Percentiles rank a stretch among this genome's conserved stretches.
These are phyloP conservation scores for Acorus calamus DNA, from an alignment of 106 monocot genomes.

Conservation along the genomic window DNA sequence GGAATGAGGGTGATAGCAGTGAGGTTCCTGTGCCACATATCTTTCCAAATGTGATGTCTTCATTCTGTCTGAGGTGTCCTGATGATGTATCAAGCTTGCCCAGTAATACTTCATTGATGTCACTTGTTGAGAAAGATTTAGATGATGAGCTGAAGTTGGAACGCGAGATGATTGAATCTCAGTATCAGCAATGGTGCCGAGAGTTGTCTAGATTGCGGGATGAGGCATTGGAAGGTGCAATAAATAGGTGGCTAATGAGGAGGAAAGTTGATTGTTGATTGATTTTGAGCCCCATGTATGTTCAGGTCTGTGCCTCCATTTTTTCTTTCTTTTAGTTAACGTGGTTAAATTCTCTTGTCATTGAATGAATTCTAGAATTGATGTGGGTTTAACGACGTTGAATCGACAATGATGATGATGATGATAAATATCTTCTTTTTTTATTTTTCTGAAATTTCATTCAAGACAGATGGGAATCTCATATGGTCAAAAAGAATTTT, in stretches of 20 bases:
- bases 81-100: background rate
- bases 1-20: background rate
- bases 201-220: conserved; percentile 47
- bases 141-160: conserved; percentile 30
- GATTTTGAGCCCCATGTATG: no score
- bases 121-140: conserved; percentile 12
- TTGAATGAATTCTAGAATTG: no score
- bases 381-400: no score
- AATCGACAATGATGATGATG: no score
- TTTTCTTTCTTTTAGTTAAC: no score
- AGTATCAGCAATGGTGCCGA: conserved; percentile 27
- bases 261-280: conserved; percentile 21
- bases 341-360: no score
- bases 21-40: background rate
- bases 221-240: conserved; percentile 37
- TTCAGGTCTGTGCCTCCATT: no score
- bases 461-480: no score
- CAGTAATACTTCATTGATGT: conserved; percentile 1
- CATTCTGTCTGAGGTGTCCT: no score
- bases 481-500: no score
- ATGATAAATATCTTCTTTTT: no score
- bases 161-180: conserved; percentile 44
- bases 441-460: no score
- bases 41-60: background rate
- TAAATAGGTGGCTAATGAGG: conserved; percentile 33